Evolutionary conservation across 257 asterid genomes (phyloP), one percentile per base, ranked within the genome.

Genomic region (Lavandula angustifolia): DNA sequence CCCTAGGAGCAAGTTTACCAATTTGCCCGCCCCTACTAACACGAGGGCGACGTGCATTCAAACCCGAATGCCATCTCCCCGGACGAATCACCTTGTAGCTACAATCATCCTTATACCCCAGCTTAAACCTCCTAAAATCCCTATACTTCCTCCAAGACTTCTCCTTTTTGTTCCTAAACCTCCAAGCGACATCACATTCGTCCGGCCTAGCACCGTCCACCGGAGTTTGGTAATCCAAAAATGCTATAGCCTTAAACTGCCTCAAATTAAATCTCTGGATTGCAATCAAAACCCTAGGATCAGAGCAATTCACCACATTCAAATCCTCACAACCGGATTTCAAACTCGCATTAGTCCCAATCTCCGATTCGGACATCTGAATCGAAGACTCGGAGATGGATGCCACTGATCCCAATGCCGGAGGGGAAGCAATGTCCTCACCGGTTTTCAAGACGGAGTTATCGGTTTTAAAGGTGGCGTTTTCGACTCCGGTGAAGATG

Each of bases 151-250:
- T 80, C 99, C 96, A 94, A 32, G 99, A 90, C 56, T 78, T 88
- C 83, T 92, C 98, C 65, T 79, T 86, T 67, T 78, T 88, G 69
- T 92, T 88, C 75, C 95, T 84, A 72, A 84, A 92, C 82, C 98
- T 83, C 98, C 98, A 92, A 0, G 87, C 81, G 67, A 92, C 98
- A 66, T 94, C 99, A 83, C 99, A 90, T 60, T 94, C 97, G 52
- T 76, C 84, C 3, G 82, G 80, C 49, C 70, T 72, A 1, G 96
- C 87, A 32, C 99, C 99, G 50, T 80, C 81, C 9, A 86, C 95
- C 0, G 97, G 97, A n/a, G 73, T 54, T 67, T 79, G 95, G 75
- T 94, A 94, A 61, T 83, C 94, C 79, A 94, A 64, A 58, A 90
- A 77, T 0, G 75, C 78, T 31, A 94, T 79, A 9, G 91, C 88